phyloP scores from a whole-genome alignment of 2,329 filamentous ascomycete genomes.

The Coniella lustricola region DNA sequence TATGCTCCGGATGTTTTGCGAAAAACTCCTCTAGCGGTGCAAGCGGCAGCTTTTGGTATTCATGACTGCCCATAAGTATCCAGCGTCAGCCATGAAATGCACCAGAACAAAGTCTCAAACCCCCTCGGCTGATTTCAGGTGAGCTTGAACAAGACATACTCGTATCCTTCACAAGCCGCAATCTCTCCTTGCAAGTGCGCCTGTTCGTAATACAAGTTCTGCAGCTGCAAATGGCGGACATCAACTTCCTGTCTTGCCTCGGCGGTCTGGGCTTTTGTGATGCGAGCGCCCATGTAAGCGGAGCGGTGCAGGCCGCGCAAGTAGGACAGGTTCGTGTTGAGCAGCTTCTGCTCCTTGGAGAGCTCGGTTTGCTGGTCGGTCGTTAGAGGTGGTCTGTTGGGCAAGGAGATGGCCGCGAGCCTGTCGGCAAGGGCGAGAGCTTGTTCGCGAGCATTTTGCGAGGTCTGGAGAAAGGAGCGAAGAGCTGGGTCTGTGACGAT shows the following conservation, averaged over 20 bases:
- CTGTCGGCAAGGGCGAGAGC: constrained; percentile 58
- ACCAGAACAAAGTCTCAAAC: too few species aligned
- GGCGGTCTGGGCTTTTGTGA: constrained; percentile 79
- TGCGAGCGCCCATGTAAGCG: constrained; percentile 71
- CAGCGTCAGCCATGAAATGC: not conserved
- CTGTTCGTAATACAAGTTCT: constrained; percentile 96
- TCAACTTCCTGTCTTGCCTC: constrained; percentile 89
- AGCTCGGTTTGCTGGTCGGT: constrained; percentile 50
- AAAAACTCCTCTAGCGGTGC: constrained; percentile 81
- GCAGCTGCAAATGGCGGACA: constrained; percentile 80
- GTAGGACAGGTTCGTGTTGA: constrained; percentile 72
- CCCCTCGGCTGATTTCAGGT: too few species aligned
- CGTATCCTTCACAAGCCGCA: constrained; percentile 79
- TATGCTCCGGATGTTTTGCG: constrained; percentile 62
- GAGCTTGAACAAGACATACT: constrained; percentile 49
- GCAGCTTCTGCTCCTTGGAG: constrained; percentile 69
- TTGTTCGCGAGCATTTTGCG: constrained; percentile 65
- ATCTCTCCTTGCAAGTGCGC: constrained; percentile 87
- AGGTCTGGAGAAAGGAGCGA: constrained; percentile 61
- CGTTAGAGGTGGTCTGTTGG: constrained; percentile 33
- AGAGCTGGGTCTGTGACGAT: constrained; percentile 61
- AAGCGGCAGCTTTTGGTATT: constrained; percentile 78
- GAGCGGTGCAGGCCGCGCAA: constrained; percentile 77
- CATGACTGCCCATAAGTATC: constrained; percentile 54
- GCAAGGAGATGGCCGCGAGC: constrained; percentile 37